Evolutionary conservation across 768 basidiomycete species (phyloP), one percentile per base, ranked within the genome.

Genomic region (Panaeolus cyanescens): DNA sequence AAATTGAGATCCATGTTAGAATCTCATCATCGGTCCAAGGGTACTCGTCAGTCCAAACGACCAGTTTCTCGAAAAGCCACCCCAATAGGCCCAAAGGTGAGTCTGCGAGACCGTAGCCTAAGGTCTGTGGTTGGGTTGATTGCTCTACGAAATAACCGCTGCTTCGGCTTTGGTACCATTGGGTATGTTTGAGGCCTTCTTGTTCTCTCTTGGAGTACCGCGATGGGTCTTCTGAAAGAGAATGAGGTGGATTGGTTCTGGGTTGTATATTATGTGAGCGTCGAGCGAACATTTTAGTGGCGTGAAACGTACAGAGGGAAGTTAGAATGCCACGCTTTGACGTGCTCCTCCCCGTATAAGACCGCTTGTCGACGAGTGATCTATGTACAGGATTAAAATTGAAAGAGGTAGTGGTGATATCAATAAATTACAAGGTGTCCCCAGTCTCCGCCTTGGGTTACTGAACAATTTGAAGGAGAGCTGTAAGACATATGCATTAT

Each of bases 21-120:
- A 87, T 75, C 72, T 87, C 83, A 28, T 87, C 84, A 40, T 85
- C 84, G 10, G 76, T 74, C 84, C 85, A 87, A 0, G 77, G 76
- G 68, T 87, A 85, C 0, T 67, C 62, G 60, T 85, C 84, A 0
- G 80, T 77, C 80, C 79, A 81, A 31, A 69, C 67, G 31, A 77
- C 70, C 13, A 83, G 61, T 53, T 84, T 83, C 61, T 83, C 82
- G 61, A 81, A 84, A 30, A 84, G 81, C 83, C 83, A 84, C 1
- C 76, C 80, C 10, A 85, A 74, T 20, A 84, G 62, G 1, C 83
- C 87, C 5, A 77, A 78, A 8, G 87, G 87, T 7, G 85, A 87
- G 63, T 88, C 87, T 0, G 82, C 73, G 3, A 88, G 71, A 10
- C 74, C 63, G 64, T 88, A 88, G 0, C 83, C 85, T 4, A 85